Conservation (phyloP, 805 yeast species). For the Ogataea neopini region DNA sequence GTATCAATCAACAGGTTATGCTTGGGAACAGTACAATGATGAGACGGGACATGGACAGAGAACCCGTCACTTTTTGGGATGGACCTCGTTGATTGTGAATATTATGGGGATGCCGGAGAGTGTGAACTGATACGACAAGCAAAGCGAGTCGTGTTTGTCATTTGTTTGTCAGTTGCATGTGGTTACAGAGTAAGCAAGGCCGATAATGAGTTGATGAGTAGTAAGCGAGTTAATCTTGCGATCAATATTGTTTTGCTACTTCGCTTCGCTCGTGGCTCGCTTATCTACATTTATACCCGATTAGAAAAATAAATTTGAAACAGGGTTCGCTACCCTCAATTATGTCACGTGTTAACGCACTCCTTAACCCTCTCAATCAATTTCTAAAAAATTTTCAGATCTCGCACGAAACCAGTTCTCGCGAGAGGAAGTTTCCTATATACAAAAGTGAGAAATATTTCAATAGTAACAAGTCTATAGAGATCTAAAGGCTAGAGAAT, state of each 20-base stretch:
- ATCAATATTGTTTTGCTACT: too few species aligned
- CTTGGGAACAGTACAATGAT: constrained; percentile 91
- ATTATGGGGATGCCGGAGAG: constrained; percentile 81
- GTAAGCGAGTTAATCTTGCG: too few species aligned
- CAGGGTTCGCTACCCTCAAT: constrained; percentile 7
- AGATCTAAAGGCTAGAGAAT: background rate
- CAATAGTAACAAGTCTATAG: background rate
- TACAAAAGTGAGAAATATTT: constrained; percentile 4
- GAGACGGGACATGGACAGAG: constrained; percentile 73
- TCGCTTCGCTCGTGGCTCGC: too few species aligned
- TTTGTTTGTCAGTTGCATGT: too few species aligned
- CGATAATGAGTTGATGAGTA: too few species aligned
- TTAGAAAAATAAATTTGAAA: background rate
- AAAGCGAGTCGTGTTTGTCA: background rate
- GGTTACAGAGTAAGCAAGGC: too few species aligned
- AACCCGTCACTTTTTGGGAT: constrained; percentile 88
- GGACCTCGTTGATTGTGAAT: constrained; percentile 82
- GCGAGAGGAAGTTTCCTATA: background rate
- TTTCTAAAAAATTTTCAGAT: constrained; percentile 12
- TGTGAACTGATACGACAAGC: background rate
- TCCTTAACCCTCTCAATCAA: background rate
- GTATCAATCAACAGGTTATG: constrained; percentile 76
- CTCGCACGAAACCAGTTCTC: constrained; percentile 5
- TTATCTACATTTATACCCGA: constrained; percentile 2
- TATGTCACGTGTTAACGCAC: constrained; percentile 12